phyloP scores from a whole-genome alignment of 1,284 basidiomycete species.

The Gomphus bonarii region DNA sequence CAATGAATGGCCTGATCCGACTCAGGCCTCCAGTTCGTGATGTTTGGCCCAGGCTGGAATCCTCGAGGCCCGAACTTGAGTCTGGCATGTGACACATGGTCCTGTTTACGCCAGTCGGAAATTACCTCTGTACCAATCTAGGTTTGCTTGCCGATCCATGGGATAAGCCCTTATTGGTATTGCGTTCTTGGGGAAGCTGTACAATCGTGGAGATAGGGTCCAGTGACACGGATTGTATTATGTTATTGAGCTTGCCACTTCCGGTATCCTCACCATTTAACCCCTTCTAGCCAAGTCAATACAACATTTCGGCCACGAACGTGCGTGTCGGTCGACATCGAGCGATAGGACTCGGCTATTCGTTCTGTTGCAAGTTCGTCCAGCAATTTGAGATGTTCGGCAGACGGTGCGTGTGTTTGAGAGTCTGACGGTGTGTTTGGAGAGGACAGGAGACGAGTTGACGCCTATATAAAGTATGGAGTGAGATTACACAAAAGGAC shows the following conservation, averaged over 20 bases:
- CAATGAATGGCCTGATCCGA: no score
- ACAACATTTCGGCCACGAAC: constrained; percentile 12
- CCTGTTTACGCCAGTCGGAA: no score
- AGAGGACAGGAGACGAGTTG: constrained; percentile 34
- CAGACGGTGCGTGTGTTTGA: constrained; percentile 36
- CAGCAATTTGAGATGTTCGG: constrained; percentile 40
- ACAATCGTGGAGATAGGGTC: not conserved
- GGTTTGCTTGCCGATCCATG: no score
- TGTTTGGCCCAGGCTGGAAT: no score
- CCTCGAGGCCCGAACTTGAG: no score
- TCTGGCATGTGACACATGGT: no score
- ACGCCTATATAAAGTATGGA: constrained; percentile 40
- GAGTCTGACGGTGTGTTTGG: constrained; percentile 37
- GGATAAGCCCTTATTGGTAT: no score
- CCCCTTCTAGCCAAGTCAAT: constrained; percentile 12
- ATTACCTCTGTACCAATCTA: no score
- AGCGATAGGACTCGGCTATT: constrained; percentile 26
- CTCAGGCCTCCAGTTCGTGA: no score
- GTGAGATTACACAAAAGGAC: not conserved
- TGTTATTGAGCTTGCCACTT: not conserved
- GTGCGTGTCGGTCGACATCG: constrained; percentile 1
- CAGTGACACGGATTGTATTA: not conserved
- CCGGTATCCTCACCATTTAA: not conserved
- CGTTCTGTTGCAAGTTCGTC: constrained; percentile 67
- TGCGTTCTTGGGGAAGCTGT: no score